These are phyloP conservation scores for Pichia rugopelliculosa DNA, from an alignment of 805 yeast species.

Conservation along the genomic window DNA sequence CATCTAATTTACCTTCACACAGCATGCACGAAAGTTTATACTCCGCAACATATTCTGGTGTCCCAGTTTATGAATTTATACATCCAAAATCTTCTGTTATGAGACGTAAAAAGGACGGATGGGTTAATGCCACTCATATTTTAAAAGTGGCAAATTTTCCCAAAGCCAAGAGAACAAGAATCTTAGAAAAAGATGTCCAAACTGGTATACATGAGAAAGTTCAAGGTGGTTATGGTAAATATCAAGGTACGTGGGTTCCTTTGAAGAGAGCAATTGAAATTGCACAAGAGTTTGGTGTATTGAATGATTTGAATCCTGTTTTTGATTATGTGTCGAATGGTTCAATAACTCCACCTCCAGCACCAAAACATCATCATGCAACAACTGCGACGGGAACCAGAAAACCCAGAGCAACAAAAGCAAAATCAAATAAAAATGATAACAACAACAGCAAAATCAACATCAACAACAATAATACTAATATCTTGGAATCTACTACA, in stretches of 20 bases:
- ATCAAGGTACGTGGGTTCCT: constrained; percentile 97
- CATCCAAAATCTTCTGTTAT: constrained; percentile 65
- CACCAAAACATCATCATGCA: constrained; percentile 62
- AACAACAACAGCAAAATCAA: not conserved
- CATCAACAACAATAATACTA: constrained; percentile 4
- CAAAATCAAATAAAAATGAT: not conserved
- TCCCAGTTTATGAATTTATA: constrained; percentile 74
- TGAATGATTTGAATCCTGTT: constrained; percentile 53
- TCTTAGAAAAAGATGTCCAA: constrained; percentile 90
- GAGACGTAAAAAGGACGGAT: constrained; percentile 69
- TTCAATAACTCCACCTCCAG: constrained; percentile 46
- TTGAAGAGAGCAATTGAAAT: constrained; percentile 62
- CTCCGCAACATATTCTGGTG: constrained; percentile 73
- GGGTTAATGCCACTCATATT: constrained; percentile 94
- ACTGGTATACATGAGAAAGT: constrained; percentile 84
- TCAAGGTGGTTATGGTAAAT: constrained; percentile 95
- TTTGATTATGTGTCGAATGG: constrained; percentile 55
- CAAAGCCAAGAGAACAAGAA: constrained; percentile 87
- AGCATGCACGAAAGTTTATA: constrained; percentile 34
- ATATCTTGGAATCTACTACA: constrained; percentile 9
- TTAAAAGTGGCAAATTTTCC: constrained; percentile 90
- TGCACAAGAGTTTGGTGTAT: constrained; percentile 59
- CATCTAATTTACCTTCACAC: not conserved
- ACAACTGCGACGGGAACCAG: constrained; percentile 36
- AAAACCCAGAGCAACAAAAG: constrained; percentile 13